These are phyloP conservation scores for Ilex asprella DNA, from an alignment of 257 asterid species.

Conservation along the genomic window DNA sequence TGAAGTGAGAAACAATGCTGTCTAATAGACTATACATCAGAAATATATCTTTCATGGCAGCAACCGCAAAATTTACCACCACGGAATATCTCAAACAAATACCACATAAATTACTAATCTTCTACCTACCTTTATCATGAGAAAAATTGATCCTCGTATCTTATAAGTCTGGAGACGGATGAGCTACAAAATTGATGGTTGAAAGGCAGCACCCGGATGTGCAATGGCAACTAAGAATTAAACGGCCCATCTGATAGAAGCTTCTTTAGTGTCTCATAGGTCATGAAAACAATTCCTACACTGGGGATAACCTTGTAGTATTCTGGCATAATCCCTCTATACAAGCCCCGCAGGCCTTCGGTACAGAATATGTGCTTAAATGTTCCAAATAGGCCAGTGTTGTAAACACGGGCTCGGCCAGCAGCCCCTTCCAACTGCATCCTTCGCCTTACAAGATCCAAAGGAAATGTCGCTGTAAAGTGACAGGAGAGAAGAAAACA, in stretches of 20 bases:
- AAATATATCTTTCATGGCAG: background rate
- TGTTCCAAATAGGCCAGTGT: background rate
- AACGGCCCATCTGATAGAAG: conserved; percentile 53
- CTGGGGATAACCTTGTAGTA: conserved; percentile 93
- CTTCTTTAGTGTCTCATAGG: conserved; percentile 80
- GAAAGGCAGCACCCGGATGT: background rate
- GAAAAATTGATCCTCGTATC: conserved; percentile 24
- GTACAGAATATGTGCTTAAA: background rate
- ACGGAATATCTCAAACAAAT: too few species aligned
- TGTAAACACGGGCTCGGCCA: background rate
- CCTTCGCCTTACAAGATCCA: background rate
- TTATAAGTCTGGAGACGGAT: background rate
- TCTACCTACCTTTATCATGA: background rate
- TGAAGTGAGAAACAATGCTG: conserved; percentile 13
- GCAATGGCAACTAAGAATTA: conserved; percentile 18
- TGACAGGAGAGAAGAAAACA: too few species aligned
- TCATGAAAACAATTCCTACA: conserved; percentile 92
- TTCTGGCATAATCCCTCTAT: conserved; percentile 92
- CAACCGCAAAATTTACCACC: background rate
- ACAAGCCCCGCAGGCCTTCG: conserved; percentile 21
- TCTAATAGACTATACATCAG: conserved; percentile 44
- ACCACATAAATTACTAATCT: background rate
- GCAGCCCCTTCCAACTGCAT: background rate
- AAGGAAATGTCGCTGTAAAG: background rate
- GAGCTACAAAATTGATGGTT: background rate